phyloP scores from a whole-genome alignment of 352 stramenopile genomes.

The Globisporangium ultimum region DNA sequence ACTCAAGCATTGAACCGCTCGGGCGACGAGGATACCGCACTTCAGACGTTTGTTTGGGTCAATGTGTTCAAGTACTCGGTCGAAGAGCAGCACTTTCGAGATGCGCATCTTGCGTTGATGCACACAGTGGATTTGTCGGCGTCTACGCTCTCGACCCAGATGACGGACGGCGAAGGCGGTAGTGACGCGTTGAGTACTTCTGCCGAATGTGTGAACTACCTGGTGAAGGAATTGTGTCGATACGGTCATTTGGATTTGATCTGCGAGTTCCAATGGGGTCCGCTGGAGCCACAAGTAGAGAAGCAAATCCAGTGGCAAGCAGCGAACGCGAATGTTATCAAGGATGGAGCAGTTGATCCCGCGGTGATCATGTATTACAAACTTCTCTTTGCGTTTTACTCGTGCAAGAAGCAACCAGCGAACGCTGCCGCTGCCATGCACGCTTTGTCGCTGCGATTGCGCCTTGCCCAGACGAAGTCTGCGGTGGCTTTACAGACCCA shows the following conservation, averaged over 20 bases:
- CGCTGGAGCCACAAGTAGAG: constrained; percentile 56
- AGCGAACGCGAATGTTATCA: constrained; percentile 54
- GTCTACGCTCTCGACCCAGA: constrained; percentile 6
- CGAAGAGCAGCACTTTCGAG: constrained; percentile 52
- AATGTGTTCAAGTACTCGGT: constrained; percentile 84
- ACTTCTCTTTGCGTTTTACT: constrained; percentile 70
- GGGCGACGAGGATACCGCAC: constrained; percentile 25
- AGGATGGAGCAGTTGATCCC: constrained; percentile 29
- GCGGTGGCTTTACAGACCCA: constrained; percentile 42
- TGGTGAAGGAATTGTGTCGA: constrained; percentile 71
- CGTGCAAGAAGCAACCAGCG: constrained; percentile 52
- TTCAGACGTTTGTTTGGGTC: constrained; percentile 79
- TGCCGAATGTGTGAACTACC: constrained; percentile 63
- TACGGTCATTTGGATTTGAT: constrained; percentile 66
- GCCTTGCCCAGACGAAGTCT: constrained; percentile 34
- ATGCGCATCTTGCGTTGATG: constrained; percentile 74
- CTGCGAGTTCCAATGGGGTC: constrained; percentile 70
- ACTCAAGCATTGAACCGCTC: constrained; percentile 45
- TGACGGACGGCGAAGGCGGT: constrained; percentile 8
- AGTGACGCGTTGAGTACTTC: constrained; percentile 31
- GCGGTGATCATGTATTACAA: constrained; percentile 57
- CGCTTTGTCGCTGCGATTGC: constrained; percentile 45
- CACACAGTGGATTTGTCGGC: constrained; percentile 49
- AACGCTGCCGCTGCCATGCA: constrained; percentile 66
- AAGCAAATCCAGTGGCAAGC: constrained; percentile 73